Conservation (phyloP, 306 rosid species). For the Pyrus communis region DNA sequence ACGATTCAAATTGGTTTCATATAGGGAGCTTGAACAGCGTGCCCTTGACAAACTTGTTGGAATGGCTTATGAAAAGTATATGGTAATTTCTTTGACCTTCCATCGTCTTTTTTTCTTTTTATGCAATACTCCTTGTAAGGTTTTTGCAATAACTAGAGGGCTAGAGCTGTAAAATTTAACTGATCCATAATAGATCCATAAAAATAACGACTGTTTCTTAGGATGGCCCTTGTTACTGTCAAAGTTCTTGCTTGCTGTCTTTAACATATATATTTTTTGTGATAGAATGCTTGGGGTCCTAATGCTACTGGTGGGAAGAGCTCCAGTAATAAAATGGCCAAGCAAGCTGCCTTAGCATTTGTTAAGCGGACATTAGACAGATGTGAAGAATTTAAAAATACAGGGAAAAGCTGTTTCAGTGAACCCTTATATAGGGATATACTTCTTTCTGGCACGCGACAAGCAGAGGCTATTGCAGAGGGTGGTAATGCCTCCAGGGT, state of each 20-base stretch:
- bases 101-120: slow-evolving; percentile 6
- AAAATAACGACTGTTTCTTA: neutral
- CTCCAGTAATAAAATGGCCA: slow-evolving; percentile 80
- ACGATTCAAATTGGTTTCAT: slow-evolving; percentile 11
- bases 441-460: slow-evolving; percentile 47
- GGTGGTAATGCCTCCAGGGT: slow-evolving; percentile 60
- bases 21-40: slow-evolving; percentile 77
- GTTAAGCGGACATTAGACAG: slow-evolving; percentile 76
- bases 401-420: slow-evolving; percentile 86
- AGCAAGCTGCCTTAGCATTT: slow-evolving; percentile 75
- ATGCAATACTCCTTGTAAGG: slow-evolving; percentile 5
- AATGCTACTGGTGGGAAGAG: slow-evolving; percentile 74
- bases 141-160: neutral
- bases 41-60: slow-evolving; percentile 74
- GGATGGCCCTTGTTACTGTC: neutral
- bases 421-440: slow-evolving; percentile 65
- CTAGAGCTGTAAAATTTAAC: neutral
- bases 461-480: slow-evolving; percentile 39
- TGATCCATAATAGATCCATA: neutral
- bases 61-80: slow-evolving; percentile 78
- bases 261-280: slow-evolving; percentile 20
- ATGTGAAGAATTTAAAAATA: slow-evolving; percentile 73
- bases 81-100: slow-evolving; percentile 46
- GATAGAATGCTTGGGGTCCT: slow-evolving; percentile 72
- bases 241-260: neutral